These are phyloP conservation scores for Alloteropsis semialata DNA, from an alignment of 176 grass and related monocot genomes.

Conservation along the genomic window DNA sequence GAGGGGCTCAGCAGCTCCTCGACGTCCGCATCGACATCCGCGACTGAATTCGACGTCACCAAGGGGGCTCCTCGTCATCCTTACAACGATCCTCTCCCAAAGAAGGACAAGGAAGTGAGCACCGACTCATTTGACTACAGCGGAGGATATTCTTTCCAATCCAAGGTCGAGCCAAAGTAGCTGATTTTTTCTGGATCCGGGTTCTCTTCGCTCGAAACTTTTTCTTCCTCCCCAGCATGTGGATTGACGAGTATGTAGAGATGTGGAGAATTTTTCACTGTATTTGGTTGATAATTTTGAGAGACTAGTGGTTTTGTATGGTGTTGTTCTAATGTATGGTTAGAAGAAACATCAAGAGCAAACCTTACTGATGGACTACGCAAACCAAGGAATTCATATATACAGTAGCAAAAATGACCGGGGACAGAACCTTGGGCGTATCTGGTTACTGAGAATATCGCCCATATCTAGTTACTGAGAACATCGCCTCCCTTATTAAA, in stretches of 20 bases:
- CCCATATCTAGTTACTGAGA: no score
- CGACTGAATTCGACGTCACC: conserved; percentile 48
- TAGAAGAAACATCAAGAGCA: conserved; percentile 19
- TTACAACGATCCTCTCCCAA: conserved; percentile 51
- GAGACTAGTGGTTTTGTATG: conserved; percentile 22
- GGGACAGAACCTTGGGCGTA: no score
- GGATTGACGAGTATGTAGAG: conserved; percentile 23
- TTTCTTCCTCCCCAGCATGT: conserved; percentile 17
- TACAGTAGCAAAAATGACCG: no score
- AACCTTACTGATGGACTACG: no score
- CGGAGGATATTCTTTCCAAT: conserved; percentile 58
- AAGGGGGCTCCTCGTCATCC: conserved; percentile 53
- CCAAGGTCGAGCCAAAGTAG: conserved; percentile 86
- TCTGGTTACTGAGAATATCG: no score
- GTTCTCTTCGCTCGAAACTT: background rate
- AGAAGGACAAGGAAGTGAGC: conserved; percentile 77
- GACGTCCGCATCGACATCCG: conserved; percentile 59
- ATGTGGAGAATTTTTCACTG: background rate
- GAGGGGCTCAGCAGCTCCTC: conserved; percentile 60
- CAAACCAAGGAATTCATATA: no score
- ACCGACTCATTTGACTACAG: conserved; percentile 68
- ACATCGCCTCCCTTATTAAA: no score
- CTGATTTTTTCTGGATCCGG: conserved; percentile 19
- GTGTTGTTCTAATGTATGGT: background rate
- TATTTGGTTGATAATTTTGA: background rate